phyloP scores from a whole-genome alignment of 139 green algal genomes.

The Coelastrella sp. region DNA sequence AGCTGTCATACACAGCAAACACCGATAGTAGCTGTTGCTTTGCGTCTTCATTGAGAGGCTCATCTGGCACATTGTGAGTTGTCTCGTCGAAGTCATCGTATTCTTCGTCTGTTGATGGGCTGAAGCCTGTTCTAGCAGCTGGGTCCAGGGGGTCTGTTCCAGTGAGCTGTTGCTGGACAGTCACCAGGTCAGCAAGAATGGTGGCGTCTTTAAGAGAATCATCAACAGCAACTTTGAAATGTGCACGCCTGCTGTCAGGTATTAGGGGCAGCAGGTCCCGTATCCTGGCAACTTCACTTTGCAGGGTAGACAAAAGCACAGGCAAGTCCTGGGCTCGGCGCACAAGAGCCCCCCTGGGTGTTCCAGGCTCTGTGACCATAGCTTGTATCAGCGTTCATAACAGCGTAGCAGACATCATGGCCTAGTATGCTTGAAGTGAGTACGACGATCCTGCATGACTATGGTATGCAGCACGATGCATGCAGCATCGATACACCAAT shows the following conservation, averaged over 20 bases:
- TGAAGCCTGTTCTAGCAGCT: not conserved
- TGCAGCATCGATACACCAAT: too few relatives aligned
- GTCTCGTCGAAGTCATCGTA: not conserved
- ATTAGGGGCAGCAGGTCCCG: not conserved
- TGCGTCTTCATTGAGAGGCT: not conserved
- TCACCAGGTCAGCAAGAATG: not conserved
- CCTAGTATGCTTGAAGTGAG: too few relatives aligned
- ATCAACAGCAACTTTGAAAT: not conserved
- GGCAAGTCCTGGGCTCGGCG: not conserved
- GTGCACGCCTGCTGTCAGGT: not conserved
- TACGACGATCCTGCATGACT: not conserved
- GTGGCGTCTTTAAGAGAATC: not conserved
- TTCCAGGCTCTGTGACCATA: not conserved
- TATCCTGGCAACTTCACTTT: not conserved
- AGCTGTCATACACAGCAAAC: not conserved
- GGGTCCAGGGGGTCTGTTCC: conserved; percentile 1
- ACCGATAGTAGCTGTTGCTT: conserved; percentile 19
- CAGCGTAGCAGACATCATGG: too few relatives aligned
- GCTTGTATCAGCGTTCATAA: too few relatives aligned
- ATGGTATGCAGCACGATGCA: not conserved
- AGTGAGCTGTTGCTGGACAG: conserved; percentile 10
- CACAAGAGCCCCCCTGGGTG: not conserved
- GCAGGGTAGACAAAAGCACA: not conserved
- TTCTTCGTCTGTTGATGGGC: conserved; percentile 6
- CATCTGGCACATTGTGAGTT: not conserved